Base-by-base conservation (phyloP, 768 basidiomycete genomes). In the Vishniacozyma victoriae region DNA sequence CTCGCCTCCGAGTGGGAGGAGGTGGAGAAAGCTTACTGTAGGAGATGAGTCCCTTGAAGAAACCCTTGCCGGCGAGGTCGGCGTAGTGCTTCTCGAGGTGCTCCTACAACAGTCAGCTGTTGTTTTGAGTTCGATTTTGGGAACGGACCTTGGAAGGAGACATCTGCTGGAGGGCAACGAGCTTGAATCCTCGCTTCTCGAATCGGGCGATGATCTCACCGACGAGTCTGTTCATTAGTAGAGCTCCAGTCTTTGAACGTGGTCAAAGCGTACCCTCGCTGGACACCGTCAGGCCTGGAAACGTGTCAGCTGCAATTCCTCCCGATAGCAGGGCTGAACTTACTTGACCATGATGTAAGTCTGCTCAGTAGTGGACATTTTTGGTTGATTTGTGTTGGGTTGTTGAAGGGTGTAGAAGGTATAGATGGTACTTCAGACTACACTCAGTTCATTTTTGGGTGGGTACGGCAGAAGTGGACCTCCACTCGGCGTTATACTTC, bases 281-380 rank as follows among this genome's bases (percentile, higher is more conserved):
- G 90, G 78, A 99, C 95, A 74, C 93, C 95, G 76, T 99, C 95
- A 67, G 95, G 95, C 92, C 95, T 73, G 66, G 15, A 5, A 31
- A 25, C 37, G 29, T n/a, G 29, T 33, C 29, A 33, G 29, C 29
- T 33, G 9, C n/a, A n/a, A 33, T 33, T 33, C 29, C n/a, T n/a
- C n/a, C n/a, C n/a, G 29, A n/a, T 33, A 33, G n/a, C n/a, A 33
- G n/a, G 33, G 31, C 29, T 22, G 19, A n/a, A 62, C 69, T 38
- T 36, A 71, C 90, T 96, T 99, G 84, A 97, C 81, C 93, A 96
- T 96, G 79, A 97, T 97, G 78, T 93, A 96, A 75, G 92, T 93
- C 75, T 88, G 89, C 73, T 96, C 91, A 44, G 66, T 65, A 71
- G 75, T 74, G 61, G 87, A 83, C 85, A 85, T 86, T 55, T 62